Base-by-base conservation (phyloP, 768 basidiomycete genomes). In the Hemileccinum rubropunctum region DNA sequence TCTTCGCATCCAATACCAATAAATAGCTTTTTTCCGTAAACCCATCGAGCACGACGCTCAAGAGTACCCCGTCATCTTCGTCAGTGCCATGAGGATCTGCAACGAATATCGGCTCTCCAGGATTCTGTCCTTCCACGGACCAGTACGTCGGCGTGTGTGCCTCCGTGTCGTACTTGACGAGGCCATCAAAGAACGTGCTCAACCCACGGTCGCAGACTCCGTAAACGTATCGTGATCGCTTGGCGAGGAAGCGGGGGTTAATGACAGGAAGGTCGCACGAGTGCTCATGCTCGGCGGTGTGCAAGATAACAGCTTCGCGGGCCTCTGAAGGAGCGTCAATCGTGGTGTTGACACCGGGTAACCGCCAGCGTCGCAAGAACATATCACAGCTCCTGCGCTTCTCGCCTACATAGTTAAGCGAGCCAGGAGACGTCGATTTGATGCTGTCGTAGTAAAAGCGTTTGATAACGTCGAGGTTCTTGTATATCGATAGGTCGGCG, bases 41-140 rank as follows among this genome's bases (percentile, higher is more conserved):
- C 8, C 62, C 69, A 28, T 74, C 66, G 15, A 73, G 62, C 27
- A 71, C 71, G 14, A 73, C 66, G n/a, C 53, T 69, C 45, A 74
- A 45, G 20, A 73, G 55, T 3, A 73, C 70, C 0, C 73, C 72
- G 11, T 66, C 70, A 42, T 73, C 73, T 40, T 73, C 72, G 0
- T 44, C 51, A 0, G 49, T 52, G 15, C 58, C 60, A 17, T 62
- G 39, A 0, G 72, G 70, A n/a, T 66, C 40, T 1, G 61, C 44
- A 11, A 72, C 60, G 28, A 73, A 74, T 35, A 74, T 68, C 15
- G 73, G 67, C 53, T 73, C 71, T 13, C 71, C 63, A 5, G 71
- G 65, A 10, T 45, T 70, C 36, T 69, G 65, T 23, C 63, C 66
- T 8, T 61, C 45, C 1, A 56, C 47, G 9, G 50, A 58, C 70